Conservation (phyloP, 1,284 basidiomycete species). For the Termitomyces sp. region DNA sequence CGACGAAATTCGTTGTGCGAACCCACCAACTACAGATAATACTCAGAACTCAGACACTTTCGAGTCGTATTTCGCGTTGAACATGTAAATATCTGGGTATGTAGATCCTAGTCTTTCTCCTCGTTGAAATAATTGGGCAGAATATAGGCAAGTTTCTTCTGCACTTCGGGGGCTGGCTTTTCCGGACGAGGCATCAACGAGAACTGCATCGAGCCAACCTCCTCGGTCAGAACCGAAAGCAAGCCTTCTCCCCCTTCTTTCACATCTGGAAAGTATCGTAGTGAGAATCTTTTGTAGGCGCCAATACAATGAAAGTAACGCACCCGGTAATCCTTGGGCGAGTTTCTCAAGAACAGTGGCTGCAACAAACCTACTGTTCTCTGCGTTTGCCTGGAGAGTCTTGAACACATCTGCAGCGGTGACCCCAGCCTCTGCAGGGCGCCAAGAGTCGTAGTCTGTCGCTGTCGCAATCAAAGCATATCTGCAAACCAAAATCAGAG, state of each 20-base stretch:
- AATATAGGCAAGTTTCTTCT: constrained; percentile 73
- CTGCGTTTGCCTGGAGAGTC: constrained; percentile 81
- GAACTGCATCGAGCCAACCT: constrained; percentile 76
- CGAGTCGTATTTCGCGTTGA: not conserved
- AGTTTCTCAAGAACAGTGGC: constrained; percentile 77
- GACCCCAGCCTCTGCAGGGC: constrained; percentile 75
- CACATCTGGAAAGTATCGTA: not conserved
- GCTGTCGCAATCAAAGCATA: constrained; percentile 89
- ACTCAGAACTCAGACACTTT: not conserved
- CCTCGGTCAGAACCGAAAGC: constrained; percentile 43
- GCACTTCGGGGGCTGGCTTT: constrained; percentile 60
- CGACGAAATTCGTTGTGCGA: too few species aligned
- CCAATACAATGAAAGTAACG: constrained; percentile 5
- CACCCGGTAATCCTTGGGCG: constrained; percentile 13
- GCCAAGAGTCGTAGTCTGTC: constrained; percentile 90
- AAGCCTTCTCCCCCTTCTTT: constrained; percentile 28
- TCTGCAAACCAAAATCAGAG: constrained; percentile 33
- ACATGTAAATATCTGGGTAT: not conserved
- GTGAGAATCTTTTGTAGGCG: not conserved
- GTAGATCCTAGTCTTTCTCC: constrained; percentile 8
- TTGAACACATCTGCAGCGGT: constrained; percentile 89
- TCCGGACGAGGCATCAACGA: constrained; percentile 77
- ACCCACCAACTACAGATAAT: not conserved
- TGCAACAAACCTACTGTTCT: constrained; percentile 73
- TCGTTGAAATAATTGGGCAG: constrained; percentile 64